phyloP scores from a whole-genome alignment of 2,329 filamentous ascomycete genomes.

The Mariannaea sp. region DNA sequence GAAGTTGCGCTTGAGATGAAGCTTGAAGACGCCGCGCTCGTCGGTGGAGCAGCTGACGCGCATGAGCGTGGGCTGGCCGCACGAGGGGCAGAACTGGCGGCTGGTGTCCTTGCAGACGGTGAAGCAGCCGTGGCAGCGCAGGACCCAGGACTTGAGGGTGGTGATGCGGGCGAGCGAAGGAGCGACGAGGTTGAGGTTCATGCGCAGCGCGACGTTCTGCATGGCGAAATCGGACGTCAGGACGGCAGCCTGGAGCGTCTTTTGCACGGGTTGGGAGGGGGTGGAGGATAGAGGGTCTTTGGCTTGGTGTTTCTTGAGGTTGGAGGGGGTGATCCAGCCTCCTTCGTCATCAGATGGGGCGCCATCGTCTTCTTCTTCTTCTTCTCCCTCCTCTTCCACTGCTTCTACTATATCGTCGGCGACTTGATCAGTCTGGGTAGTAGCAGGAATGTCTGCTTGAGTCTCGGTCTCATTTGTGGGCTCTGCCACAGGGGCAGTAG shows the following conservation, averaged over 20 bases:
- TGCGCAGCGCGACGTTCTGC: conserved; percentile 94
- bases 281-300: conserved; percentile 59
- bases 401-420: conserved; percentile 47
- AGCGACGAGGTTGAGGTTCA: conserved; percentile 90
- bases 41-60: conserved; percentile 87
- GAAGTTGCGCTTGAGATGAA: conserved; percentile 93
- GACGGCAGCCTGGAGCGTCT: conserved; percentile 82
- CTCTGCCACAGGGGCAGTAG: too few relatives aligned
- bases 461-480: conserved; percentile 13
- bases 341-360: conserved; percentile 62
- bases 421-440: conserved; percentile 10
- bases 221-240: conserved; percentile 96
- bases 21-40: conserved; percentile 75
- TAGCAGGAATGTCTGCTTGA: conserved; percentile 15
- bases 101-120: conserved; percentile 78
- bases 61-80: conserved; percentile 84
- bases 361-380: conserved; percentile 52
- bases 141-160: conserved; percentile 83
- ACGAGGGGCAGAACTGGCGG: conserved; percentile 91
- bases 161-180: conserved; percentile 79
- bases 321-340: conserved; percentile 93
- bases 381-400: conserved; percentile 45
- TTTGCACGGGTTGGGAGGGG: conserved; percentile 57
- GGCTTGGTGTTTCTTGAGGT: conserved; percentile 82
- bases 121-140: conserved; percentile 95